phyloP scores from a whole-genome alignment of 176 grass and related monocot genomes.

The Aegilops longissima region DNA sequence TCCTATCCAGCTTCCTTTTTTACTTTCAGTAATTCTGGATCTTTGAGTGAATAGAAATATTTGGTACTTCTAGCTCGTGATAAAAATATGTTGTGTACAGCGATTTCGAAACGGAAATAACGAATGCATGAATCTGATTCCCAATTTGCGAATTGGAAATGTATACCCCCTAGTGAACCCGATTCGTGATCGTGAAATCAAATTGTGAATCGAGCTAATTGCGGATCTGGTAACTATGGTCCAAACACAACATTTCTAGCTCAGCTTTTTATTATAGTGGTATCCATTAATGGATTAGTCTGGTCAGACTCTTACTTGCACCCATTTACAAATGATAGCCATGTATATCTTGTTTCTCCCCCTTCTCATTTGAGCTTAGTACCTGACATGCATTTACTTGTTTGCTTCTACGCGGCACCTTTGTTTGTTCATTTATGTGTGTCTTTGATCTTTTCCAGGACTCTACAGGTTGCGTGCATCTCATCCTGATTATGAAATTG shows the following conservation, averaged over 20 bases:
- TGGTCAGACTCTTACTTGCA: not conserved
- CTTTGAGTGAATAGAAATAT: too few relatives aligned
- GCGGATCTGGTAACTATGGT: not conserved
- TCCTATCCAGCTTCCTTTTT: too few relatives aligned
- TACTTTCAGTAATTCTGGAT: too few relatives aligned
- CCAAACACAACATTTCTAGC: not conserved
- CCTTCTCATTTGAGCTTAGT: slow-evolving; percentile 6
- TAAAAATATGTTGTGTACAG: too few relatives aligned
- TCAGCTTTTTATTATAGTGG: not conserved
- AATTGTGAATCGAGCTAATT: not conserved
- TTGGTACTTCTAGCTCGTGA: too few relatives aligned
- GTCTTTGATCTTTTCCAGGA: slow-evolving; percentile 52
- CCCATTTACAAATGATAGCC: slow-evolving; percentile 14
- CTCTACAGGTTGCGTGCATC: slow-evolving; percentile 73
- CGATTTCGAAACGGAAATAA: too few relatives aligned
- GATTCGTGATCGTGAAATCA: too few relatives aligned
- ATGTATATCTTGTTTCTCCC: slow-evolving; percentile 1
- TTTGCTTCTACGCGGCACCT: not conserved
- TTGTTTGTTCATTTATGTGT: slow-evolving; percentile 1
- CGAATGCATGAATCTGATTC: too few relatives aligned
- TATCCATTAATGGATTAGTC: not conserved
- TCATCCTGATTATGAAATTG: slow-evolving; percentile 81
- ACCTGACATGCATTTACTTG: slow-evolving; percentile 1
- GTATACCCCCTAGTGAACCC: too few relatives aligned
- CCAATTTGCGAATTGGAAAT: too few relatives aligned